Evolutionary conservation across 768 basidiomycete species (phyloP), one percentile per base, ranked within the genome.

Genomic region (Trichaptum fuscoviolaceum): DNA sequence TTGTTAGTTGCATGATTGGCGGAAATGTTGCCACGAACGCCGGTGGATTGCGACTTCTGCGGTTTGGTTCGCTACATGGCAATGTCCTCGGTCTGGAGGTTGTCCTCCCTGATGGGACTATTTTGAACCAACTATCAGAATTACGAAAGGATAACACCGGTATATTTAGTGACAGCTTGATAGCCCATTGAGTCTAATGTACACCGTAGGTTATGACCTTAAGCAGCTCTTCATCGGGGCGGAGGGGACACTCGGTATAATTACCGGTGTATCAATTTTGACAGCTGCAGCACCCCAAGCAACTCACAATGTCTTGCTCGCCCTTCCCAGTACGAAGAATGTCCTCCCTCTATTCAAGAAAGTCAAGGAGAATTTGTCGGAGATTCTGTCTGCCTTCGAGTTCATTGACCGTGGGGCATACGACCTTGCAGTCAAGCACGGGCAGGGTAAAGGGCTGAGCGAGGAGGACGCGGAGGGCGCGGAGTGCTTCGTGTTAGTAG

Each of bases 181-280:
- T 17, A 4, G 25, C 59, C 24, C 23, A 25, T 24, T 6, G 9
- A 25, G 59, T 24, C 35, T 61, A 7, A 27, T 59, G 25, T 57
- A 20, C n/a, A 52, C 42, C 25, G 52, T 71, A 95, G 96, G 97
- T 15, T 98, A 97, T 75, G 97, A 99, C 76, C 82, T 99, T 60
- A 99, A 99, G 77, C 97, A 99, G 73, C 85, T 99, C 20, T 99
- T 99, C 79, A 97, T 99, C 70, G 97, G 97, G 15, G 89, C 92
- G 7, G 97, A 99, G 75, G 97, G 97, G 63, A 98, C 96, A 0
- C 88, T 99, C 25, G 97, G 97, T 59, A 82, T 99, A 65, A 88
- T 99, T 67, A 99, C 97, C 12, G 97, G 86, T 25, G 92, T 98
- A 52, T 97, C 96, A 3, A 96, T 99, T 73, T 83, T 98, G 68